Conservation (phyloP, 2,329 filamentous ascomycete genomes). For the Fusarium pseudoanthophilum region DNA sequence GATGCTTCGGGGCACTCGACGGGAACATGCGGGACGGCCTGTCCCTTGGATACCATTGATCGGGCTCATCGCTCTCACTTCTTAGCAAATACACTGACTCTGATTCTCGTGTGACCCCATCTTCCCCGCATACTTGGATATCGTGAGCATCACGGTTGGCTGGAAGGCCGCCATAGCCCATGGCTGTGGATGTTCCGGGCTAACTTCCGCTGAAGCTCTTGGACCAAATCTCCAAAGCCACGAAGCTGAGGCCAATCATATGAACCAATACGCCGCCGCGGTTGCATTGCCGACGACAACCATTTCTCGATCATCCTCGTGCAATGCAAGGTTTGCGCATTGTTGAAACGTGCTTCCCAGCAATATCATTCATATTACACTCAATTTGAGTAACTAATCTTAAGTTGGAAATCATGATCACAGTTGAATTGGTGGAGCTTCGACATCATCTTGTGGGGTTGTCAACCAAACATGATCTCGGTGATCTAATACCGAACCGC, state of each 20-base stretch:
- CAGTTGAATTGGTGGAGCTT: slow-evolving; percentile 24
- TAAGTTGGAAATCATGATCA: slow-evolving; percentile 30
- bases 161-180: slow-evolving; percentile 21
- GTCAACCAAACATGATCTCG: slow-evolving; percentile 22
- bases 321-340: slow-evolving; percentile 9
- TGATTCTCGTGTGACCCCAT: slow-evolving; percentile 45
- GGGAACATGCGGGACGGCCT: slow-evolving; percentile 49
- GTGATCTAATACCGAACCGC: slow-evolving; percentile 35
- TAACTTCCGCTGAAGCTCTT: slow-evolving; percentile 13
- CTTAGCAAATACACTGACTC: slow-evolving; percentile 36
- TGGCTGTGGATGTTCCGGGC: slow-evolving; percentile 30
- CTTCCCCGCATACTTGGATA: slow-evolving; percentile 42
- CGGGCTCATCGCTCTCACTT: slow-evolving; percentile 28
- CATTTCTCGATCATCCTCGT: slow-evolving; percentile 30
- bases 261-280: slow-evolving; percentile 19
- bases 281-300: slow-evolving; percentile 27
- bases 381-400: background rate
- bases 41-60: slow-evolving; percentile 33
- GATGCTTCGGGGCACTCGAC: slow-evolving; percentile 40
- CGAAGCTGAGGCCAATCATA: slow-evolving; percentile 18
- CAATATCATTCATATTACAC: slow-evolving; percentile 8
- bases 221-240: slow-evolving; percentile 13
- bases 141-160: slow-evolving; percentile 43
- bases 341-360: slow-evolving; percentile 12
- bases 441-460: slow-evolving; percentile 31